Percentiles rank a stretch among this genome's conserved stretches.
These are phyloP conservation scores for Choanephora cucurbitarum DNA, from an alignment of 371 early-diverging fungal species.

Conservation along the genomic window DNA sequence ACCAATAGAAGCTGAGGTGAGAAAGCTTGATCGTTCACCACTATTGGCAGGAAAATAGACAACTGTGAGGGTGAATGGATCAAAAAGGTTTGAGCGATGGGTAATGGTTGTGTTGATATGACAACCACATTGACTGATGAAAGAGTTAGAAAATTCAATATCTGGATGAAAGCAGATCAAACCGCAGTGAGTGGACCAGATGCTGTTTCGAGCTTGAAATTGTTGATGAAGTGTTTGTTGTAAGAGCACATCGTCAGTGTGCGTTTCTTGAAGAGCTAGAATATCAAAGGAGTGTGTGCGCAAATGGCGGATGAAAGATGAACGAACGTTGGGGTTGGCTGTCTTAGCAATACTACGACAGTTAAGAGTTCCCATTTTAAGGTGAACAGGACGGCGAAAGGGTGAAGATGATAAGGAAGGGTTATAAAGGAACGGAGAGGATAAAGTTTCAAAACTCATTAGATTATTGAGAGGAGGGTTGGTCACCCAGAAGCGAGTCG, in stretches of 20 bases:
- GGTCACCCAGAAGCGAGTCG: too few species aligned
- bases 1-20: neutral
- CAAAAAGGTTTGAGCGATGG: neutral
- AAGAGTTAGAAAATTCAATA: neutral
- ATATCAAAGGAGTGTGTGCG: slow-evolving; percentile 1
- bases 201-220: slow-evolving; percentile 2
- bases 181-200: slow-evolving; percentile 10
- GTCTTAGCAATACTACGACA: slow-evolving; percentile 11
- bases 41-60: neutral
- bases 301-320: slow-evolving; percentile 3
- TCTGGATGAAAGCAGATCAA: slow-evolving; percentile 4
- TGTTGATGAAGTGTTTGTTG: slow-evolving; percentile 1
- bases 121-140: slow-evolving; percentile 6
- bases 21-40: neutral
- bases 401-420: too few species aligned
- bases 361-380: slow-evolving; percentile 2
- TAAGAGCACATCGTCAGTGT: neutral
- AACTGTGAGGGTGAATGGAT: neutral
- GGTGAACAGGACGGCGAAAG: too few species aligned
- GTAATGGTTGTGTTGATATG: neutral
- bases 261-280: slow-evolving; percentile 7
- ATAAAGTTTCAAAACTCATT: too few species aligned
- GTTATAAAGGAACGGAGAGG: too few species aligned
- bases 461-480: too few species aligned
- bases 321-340: neutral